Conservation (phyloP, 177 flowering plant genomes). For the Vitis hybrid region DNA sequence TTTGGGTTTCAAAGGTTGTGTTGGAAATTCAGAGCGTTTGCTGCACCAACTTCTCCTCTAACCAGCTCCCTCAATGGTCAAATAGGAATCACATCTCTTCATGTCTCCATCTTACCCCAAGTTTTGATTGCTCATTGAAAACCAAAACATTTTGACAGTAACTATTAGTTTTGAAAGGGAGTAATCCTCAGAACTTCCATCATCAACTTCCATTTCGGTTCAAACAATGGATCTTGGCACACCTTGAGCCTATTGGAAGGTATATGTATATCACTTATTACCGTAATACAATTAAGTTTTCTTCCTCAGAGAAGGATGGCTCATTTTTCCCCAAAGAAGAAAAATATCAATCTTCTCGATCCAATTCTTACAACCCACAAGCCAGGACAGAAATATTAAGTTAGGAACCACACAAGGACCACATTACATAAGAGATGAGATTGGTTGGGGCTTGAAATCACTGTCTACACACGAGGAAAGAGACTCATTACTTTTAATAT, state of each 20-base stretch:
- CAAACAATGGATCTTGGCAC: too few relatives aligned
- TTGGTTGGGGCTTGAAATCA: constrained; percentile 14
- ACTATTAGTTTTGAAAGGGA: neutral
- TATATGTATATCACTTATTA: too few relatives aligned
- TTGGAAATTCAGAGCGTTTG: constrained; percentile 32
- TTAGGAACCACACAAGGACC: neutral
- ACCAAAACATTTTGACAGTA: neutral
- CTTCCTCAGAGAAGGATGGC: too few relatives aligned
- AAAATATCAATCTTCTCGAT: too few relatives aligned
- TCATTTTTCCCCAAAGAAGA: too few relatives aligned
- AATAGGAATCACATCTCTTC: constrained; percentile 17
- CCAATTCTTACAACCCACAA: too few relatives aligned
- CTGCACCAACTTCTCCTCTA: constrained; percentile 56
- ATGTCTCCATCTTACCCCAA: constrained; percentile 3
- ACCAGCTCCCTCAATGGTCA: constrained; percentile 31
- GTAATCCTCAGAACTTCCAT: neutral
- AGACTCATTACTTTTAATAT: constrained; percentile 3
- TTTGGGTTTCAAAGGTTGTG: constrained; percentile 22
- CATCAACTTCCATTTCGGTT: neutral
- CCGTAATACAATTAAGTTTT: too few relatives aligned
- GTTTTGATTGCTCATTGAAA: neutral
- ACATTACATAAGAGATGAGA: neutral
- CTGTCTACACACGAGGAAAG: constrained; percentile 15
- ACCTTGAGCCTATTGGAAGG: too few relatives aligned
- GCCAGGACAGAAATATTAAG: too few relatives aligned